A percentile compares a stretch with the other conserved stretches of the same genome.
These are phyloP conservation scores for Aspergillus sp. DNA, from an alignment of 2,329 filamentous ascomycete genomes.

Conservation along the genomic window DNA sequence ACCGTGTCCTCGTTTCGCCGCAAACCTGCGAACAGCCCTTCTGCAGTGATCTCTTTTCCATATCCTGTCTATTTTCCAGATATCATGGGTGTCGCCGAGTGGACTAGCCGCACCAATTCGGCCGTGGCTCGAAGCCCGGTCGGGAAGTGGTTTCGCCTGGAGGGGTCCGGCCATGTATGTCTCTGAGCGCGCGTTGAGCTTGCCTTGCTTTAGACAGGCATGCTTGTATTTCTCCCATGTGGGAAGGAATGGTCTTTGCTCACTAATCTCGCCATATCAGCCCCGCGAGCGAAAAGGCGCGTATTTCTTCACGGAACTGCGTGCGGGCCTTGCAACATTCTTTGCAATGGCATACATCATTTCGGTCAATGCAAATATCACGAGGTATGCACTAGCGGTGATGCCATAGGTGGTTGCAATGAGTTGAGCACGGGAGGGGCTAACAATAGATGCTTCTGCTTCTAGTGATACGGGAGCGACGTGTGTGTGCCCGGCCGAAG, in stretches of 20 bases:
- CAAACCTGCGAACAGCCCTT: neutral
- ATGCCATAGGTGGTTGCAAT: neutral
- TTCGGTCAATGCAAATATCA: slow-evolving; percentile 64
- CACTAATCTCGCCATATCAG: slow-evolving; percentile 39
- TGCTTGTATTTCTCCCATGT: neutral
- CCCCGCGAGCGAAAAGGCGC: slow-evolving; percentile 71
- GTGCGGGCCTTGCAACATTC: slow-evolving; percentile 77
- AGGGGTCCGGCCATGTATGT: slow-evolving; percentile 79
- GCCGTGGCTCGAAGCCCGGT: slow-evolving; percentile 63
- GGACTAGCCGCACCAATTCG: slow-evolving; percentile 28
- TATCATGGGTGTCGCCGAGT: slow-evolving; percentile 19
- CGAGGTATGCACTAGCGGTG: slow-evolving; percentile 32
- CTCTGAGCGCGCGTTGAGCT: neutral
- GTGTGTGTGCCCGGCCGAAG: slow-evolving; percentile 64
- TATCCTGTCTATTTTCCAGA: neutral
- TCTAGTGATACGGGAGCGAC: slow-evolving; percentile 64
- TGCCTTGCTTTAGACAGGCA: neutral
- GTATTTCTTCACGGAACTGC: slow-evolving; percentile 78
- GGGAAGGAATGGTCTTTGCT: neutral
- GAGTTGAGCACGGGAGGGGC: neutral
- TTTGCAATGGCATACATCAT: slow-evolving; percentile 83
- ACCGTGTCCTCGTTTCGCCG: neutral
- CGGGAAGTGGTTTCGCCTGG: slow-evolving; percentile 74
- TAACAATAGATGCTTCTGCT: neutral
- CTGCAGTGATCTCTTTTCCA: neutral